Evolutionary conservation across 2,329 filamentous ascomycete genomes (phyloP).

Genomic region (Tricladium varicosporioides): DNA sequence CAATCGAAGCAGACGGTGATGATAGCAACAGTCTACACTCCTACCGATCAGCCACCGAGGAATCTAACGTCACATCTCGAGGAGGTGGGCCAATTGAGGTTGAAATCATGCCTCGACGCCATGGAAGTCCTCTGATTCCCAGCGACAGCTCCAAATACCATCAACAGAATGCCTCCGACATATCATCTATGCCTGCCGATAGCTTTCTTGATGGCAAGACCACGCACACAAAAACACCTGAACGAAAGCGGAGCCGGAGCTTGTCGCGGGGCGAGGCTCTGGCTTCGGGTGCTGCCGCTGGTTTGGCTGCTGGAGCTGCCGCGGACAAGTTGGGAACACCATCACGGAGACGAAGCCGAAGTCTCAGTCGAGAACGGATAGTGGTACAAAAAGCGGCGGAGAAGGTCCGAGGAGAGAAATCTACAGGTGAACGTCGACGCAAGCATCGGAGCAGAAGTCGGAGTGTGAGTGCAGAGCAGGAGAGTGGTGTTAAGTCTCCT

Average conservation of each 20-base stretch:
- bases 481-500: slow-evolving; percentile 42
- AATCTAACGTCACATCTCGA: slow-evolving; percentile 69
- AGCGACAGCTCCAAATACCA: slow-evolving; percentile 61
- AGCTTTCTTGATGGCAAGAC: slow-evolving; percentile 59
- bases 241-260: slow-evolving; percentile 32
- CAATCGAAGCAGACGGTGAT: slow-evolving; percentile 53
- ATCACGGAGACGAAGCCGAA: slow-evolving; percentile 56
- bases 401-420: slow-evolving; percentile 56
- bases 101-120: slow-evolving; percentile 67
- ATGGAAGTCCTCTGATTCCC: slow-evolving; percentile 66
- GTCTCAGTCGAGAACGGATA: slow-evolving; percentile 64
- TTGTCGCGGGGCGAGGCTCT: slow-evolving; percentile 30
- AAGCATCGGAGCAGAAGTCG: slow-evolving; percentile 45
- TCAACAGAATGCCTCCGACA: slow-evolving; percentile 71
- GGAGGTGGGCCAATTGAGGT: slow-evolving; percentile 77
- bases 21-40: slow-evolving; percentile 63
- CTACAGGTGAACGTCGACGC: slow-evolving; percentile 37
- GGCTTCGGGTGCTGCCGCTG: slow-evolving; percentile 37
- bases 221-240: slow-evolving; percentile 23
- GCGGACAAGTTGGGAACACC: slow-evolving; percentile 57
- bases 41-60: slow-evolving; percentile 75
- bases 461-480: slow-evolving; percentile 43
- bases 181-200: slow-evolving; percentile 78
- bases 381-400: slow-evolving; percentile 65
- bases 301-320: slow-evolving; percentile 36